phyloP scores from a whole-genome alignment of 192 early-diverging fungal species.

The Coemansia sp. region DNA sequence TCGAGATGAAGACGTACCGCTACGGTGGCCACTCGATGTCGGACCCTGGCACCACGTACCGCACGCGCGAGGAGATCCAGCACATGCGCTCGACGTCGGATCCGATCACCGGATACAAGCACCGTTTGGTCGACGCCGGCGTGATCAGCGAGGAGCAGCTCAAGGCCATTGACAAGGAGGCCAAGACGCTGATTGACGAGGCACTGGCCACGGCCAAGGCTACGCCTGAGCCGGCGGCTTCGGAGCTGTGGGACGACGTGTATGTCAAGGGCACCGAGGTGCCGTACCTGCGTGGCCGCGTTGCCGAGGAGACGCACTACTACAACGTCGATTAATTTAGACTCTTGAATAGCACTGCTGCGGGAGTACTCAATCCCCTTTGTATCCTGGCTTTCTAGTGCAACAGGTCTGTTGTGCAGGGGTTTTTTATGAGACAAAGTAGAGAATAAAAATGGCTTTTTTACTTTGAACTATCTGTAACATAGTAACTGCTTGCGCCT shows the following conservation, averaged over 20 bases:
- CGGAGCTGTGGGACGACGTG: slow-evolving; percentile 78
- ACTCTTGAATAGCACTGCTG: too few relatives aligned
- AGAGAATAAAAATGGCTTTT: too few relatives aligned
- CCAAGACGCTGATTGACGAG: slow-evolving; percentile 80
- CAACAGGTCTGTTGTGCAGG: too few relatives aligned
- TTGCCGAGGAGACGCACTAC: slow-evolving; percentile 74
- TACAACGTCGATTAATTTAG: slow-evolving; percentile 27
- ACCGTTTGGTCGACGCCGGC: slow-evolving; percentile 69
- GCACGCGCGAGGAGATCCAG: slow-evolving; percentile 98
- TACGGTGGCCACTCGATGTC: slow-evolving; percentile 99
- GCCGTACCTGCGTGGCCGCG: slow-evolving; percentile 73
- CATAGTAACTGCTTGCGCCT: too few relatives aligned
- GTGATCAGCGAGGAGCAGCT: slow-evolving; percentile 80
- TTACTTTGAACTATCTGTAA: too few relatives aligned
- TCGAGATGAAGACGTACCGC: slow-evolving; percentile 97
- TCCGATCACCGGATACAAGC: slow-evolving; percentile 90
- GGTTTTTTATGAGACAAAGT: too few relatives aligned
- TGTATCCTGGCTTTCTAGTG: too few relatives aligned
- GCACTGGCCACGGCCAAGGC: slow-evolving; percentile 81
- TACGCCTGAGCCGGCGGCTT: slow-evolving; percentile 64
- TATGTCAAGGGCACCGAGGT: slow-evolving; percentile 78
- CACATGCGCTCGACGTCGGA: slow-evolving; percentile 94
- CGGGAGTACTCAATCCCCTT: too few relatives aligned
- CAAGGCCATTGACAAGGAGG: slow-evolving; percentile 93
- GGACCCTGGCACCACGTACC: slow-evolving; percentile 98